These are phyloP conservation scores for Bondarzewia mesenterica DNA, from an alignment of 1,284 basidiomycete genomes.

Conservation along the genomic window DNA sequence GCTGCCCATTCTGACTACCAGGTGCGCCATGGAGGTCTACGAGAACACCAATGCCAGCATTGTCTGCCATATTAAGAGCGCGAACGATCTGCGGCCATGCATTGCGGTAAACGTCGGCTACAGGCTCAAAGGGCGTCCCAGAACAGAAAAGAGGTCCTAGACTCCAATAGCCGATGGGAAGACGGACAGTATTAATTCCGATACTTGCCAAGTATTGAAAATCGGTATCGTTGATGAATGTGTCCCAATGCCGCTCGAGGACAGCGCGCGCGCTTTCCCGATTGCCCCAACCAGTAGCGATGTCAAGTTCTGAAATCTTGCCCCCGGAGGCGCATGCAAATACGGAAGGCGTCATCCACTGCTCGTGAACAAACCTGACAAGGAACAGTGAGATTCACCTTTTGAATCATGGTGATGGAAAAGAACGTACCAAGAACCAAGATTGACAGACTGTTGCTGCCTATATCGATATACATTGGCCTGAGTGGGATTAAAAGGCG, in stretches of 20 bases:
- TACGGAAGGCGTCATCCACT: conserved; percentile 71
- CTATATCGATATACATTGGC: conserved; percentile 54
- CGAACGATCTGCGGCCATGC: conserved; percentile 54
- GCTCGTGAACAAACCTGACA: conserved; percentile 72
- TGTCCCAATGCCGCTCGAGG: conserved; percentile 75
- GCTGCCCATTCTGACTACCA: conserved; percentile 64
- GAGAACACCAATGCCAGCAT: conserved; percentile 63
- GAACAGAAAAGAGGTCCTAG: conserved; percentile 38
- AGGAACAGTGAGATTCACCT: not conserved
- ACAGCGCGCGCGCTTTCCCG: conserved; percentile 37
- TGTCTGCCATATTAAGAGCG: conserved; percentile 62
- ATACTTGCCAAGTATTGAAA: conserved; percentile 52
- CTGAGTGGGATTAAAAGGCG: conserved; percentile 38
- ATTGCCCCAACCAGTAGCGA: conserved; percentile 46
- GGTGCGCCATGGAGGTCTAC: conserved; percentile 70
- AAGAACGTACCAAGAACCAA: conserved; percentile 48
- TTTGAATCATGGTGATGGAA: conserved; percentile 1
- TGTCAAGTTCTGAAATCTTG: conserved; percentile 48
- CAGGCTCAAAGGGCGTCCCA: conserved; percentile 51
- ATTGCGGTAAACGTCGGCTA: conserved; percentile 53
- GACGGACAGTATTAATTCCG: conserved; percentile 68
- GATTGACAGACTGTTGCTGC: conserved; percentile 57
- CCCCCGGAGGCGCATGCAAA: conserved; percentile 55
- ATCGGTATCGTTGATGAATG: conserved; percentile 61
- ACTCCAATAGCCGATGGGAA: conserved; percentile 67